phyloP scores from a whole-genome alignment of 352 stramenopile species.

The Elongisporangium undulatum region DNA sequence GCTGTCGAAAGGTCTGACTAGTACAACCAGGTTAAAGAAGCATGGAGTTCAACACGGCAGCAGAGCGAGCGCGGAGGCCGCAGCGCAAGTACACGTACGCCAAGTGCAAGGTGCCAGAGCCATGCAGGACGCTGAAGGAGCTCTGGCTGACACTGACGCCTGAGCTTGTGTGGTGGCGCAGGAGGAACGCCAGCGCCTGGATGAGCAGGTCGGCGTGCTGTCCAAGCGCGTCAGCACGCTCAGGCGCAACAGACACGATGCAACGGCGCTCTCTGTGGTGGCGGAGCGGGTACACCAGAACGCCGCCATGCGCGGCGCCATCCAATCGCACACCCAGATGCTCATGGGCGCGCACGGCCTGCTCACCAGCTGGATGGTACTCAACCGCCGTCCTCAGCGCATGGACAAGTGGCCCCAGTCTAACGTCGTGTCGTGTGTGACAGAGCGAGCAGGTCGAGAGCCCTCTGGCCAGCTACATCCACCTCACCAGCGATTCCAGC shows the following conservation, averaged over 20 bases:
- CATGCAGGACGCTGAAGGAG: background rate
- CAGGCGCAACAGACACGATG: constrained; percentile 6
- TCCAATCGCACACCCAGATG: background rate
- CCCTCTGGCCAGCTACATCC: constrained; percentile 8
- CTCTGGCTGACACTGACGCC: background rate
- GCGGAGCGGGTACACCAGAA: background rate
- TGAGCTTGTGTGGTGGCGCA: constrained; percentile 3
- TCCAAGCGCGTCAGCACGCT: background rate
- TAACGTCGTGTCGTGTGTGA: constrained; percentile 1
- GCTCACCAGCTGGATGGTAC: background rate
- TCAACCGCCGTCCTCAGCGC: no score
- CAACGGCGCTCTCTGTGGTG: constrained; percentile 21
- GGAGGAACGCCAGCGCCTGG: constrained; percentile 25
- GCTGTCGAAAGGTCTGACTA: no score
- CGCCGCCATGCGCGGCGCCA: background rate
- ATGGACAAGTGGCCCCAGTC: background rate
- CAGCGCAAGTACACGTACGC: constrained; percentile 31
- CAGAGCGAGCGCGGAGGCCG: background rate
- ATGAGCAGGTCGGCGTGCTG: constrained; percentile 15
- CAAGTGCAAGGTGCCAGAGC: constrained; percentile 18
- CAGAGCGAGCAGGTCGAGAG: constrained; percentile 7
- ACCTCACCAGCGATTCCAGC: background rate
- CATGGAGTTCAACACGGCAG: no score
- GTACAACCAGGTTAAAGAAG: no score
- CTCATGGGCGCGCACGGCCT: background rate